phyloP scores from a whole-genome alignment of 2,329 filamentous ascomycete species.

The Didymella arachidicola region DNA sequence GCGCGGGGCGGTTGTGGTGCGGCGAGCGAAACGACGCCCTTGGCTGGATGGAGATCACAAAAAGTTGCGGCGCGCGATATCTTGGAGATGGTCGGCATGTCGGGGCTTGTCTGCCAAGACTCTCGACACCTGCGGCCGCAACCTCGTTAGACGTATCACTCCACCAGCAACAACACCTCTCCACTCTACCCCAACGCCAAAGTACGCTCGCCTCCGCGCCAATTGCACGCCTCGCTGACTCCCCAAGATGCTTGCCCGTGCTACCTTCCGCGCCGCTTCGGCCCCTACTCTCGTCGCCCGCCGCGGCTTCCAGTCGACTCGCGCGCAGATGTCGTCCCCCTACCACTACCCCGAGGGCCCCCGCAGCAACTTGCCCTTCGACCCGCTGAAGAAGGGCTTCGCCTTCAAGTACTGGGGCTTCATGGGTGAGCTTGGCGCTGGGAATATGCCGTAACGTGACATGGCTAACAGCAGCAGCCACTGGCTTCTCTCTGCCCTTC shows the following conservation, averaged over 20 bases:
- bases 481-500: slow-evolving; percentile 67
- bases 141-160: slow-evolving; percentile 23
- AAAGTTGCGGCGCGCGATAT: slow-evolving; percentile 18
- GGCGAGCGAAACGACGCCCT: slow-evolving; percentile 6
- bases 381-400: slow-evolving; percentile 90
- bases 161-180: slow-evolving; percentile 34
- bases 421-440: slow-evolving; percentile 64
- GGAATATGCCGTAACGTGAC: slow-evolving; percentile 11
- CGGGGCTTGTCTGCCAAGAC: slow-evolving; percentile 15
- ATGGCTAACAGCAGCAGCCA: slow-evolving; percentile 58
- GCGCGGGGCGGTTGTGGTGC: slow-evolving; percentile 10
- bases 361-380: slow-evolving; percentile 95
- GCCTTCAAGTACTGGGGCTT: slow-evolving; percentile 82
- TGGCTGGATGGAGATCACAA: slow-evolving; percentile 10
- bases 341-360: slow-evolving; percentile 99
- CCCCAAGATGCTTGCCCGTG: slow-evolving; percentile 78
- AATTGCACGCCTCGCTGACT: slow-evolving; percentile 48
- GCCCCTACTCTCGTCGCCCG: slow-evolving; percentile 74
- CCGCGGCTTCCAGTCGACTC: slow-evolving; percentile 93
- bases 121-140: slow-evolving; percentile 15
- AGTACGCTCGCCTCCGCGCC: slow-evolving; percentile 35
- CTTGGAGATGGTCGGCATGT: slow-evolving; percentile 9
- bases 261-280: slow-evolving; percentile 68
- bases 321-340: slow-evolving; percentile 82
- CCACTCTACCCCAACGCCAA: slow-evolving; percentile 39